Percentiles rank a stretch among this genome's conserved stretches.
Evolutionary conservation across 192 early-diverging fungal genomes (phyloP).

Genomic region (Globomyces pollinis-pini): DNA sequence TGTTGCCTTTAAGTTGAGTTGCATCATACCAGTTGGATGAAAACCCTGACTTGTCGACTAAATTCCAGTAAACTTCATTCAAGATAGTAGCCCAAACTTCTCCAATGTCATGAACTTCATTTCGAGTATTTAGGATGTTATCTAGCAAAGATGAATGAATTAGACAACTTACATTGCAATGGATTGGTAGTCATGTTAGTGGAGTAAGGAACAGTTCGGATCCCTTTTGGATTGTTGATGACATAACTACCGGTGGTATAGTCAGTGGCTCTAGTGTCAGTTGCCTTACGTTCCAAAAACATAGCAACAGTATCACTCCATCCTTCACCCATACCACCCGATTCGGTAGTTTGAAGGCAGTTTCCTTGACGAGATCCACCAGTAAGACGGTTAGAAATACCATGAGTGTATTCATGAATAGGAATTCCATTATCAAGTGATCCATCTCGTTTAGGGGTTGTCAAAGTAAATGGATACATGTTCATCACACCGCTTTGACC

Average conservation of each 20-base stretch:
- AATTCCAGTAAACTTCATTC: constrained; percentile 56
- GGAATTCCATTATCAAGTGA: constrained; percentile 50
- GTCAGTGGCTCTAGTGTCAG: constrained; percentile 4
- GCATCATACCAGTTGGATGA: constrained; percentile 15
- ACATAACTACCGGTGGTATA: neutral
- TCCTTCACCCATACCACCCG: constrained; percentile 14
- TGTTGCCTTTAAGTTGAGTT: constrained; percentile 34
- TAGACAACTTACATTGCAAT: constrained; percentile 24
- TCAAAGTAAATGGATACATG: constrained; percentile 44
- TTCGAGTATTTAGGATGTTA: constrained; percentile 19
- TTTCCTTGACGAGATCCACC: constrained; percentile 48
- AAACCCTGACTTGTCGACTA: constrained; percentile 28
- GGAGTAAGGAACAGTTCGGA: constrained; percentile 52
- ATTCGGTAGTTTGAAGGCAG: constrained; percentile 30
- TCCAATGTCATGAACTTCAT: constrained; percentile 49
- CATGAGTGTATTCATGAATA: constrained; percentile 55
- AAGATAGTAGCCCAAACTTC: constrained; percentile 55
- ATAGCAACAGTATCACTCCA: constrained; percentile 6
- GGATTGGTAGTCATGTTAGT: constrained; percentile 40
- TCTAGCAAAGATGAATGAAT: too few relatives aligned
- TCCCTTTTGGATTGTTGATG: constrained; percentile 19
- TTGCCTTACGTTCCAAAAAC: neutral
- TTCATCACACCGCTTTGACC: constrained; percentile 37
- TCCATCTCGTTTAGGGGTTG: constrained; percentile 48
- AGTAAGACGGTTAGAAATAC: constrained; percentile 52